Evolutionary conservation across 2,329 filamentous ascomycete genomes (phyloP).

Genomic region (Piedraia hortae): DNA sequence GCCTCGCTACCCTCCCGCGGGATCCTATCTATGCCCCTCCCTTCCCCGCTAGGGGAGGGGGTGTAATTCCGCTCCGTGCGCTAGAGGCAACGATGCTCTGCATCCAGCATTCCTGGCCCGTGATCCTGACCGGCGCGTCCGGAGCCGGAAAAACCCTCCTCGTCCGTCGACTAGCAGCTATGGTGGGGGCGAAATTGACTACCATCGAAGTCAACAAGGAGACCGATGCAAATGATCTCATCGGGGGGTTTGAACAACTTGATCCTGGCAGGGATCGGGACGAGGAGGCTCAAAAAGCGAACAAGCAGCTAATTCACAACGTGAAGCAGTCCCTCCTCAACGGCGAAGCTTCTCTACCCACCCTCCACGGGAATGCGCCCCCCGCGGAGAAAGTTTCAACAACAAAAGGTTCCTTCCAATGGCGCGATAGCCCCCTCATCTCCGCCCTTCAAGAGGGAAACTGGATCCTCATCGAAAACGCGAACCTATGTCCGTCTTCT

Average conservation of each 20-base stretch:
- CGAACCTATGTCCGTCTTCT: constrained; percentile 84
- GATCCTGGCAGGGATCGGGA: constrained; percentile 35
- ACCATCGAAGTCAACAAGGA: constrained; percentile 82
- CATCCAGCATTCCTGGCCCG: constrained; percentile 62
- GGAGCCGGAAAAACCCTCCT: constrained; percentile 69
- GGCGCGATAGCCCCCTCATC: constrained; percentile 81
- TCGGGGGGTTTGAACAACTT: constrained; percentile 87
- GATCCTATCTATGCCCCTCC: constrained; percentile 1
- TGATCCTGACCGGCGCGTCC: constrained; percentile 62
- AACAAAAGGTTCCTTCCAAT: constrained; percentile 60
- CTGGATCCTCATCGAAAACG: constrained; percentile 90
- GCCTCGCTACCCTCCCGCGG: constrained; percentile 41
- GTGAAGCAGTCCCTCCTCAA: constrained; percentile 1
- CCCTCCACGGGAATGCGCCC: background rate
- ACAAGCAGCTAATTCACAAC: background rate
- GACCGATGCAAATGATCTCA: constrained; percentile 87
- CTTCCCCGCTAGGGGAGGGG: constrained; percentile 14
- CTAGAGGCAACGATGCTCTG: constrained; percentile 73
- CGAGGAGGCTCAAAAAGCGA: constrained; percentile 3
- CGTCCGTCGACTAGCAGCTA: constrained; percentile 51
- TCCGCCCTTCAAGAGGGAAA: constrained; percentile 62
- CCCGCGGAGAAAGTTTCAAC: constrained; percentile 2
- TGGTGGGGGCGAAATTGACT: constrained; percentile 46
- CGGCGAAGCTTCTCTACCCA: constrained; percentile 1
- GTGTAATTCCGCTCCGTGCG: constrained; percentile 42